Evolutionary conservation across 495 filamentous ascomycete species (phyloP), one percentile per base, ranked within the genome.

Genomic region (Oidiodendron maius): DNA sequence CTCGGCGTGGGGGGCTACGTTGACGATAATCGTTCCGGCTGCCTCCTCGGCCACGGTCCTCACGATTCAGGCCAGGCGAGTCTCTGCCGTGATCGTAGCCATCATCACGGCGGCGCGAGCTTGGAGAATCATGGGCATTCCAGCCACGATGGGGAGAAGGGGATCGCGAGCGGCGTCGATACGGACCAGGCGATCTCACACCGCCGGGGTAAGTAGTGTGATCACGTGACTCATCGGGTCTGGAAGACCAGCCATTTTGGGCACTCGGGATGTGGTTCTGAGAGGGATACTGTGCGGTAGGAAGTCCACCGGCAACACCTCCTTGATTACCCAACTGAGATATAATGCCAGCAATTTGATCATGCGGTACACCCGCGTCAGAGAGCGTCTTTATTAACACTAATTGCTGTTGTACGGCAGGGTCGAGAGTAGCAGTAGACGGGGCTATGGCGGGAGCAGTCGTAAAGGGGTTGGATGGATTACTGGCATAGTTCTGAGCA

Each of bases 101-200:
- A 2, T 25, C 34, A 3, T 54, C 55, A 23, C 82, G 79, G 48
- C 81, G 77, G 48, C 76, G 77, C 48, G 74, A 72, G 21, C 77
- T 75, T 12, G 58, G 58, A 41, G 55, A 58, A 40, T 55, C 58
- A 50, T 46, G 54, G 35, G 51, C 39, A 42, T 52, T 50, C 68
- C 86, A 84, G 56, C 75, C 78, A 62, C 83, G 85, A 30, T 73
- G 72, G 28, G 86, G 84, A 23, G 78, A 79, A 8, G 71, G 75
- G 11, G 89, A 93, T 37, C 87, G 78, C 28, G 88, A 93, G 17
- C 87, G 82, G 44, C 82, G 78, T 36, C 84, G 82, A 59, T 81
- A 82, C 46, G 77, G 76, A 26, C 77, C 73, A 38, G 76, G 72
- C 17, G 74, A 77, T 66, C 71, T 75, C 60, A 64, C 67, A 60